These are phyloP conservation scores for Blastocladiella britannica DNA, from an alignment of 192 early-diverging fungal species.

Conservation along the genomic window DNA sequence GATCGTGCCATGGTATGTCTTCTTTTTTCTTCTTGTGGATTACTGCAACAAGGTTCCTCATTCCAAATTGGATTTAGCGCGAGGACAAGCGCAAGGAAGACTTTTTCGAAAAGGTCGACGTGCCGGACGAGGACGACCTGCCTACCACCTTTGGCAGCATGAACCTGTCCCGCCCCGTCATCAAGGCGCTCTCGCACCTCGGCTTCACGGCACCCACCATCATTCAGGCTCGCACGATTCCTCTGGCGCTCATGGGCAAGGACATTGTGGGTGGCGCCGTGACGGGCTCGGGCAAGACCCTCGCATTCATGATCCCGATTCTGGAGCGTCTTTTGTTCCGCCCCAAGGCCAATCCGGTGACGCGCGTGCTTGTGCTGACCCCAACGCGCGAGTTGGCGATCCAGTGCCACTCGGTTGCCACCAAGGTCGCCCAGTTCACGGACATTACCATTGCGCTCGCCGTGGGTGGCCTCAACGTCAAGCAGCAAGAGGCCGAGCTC, in stretches of 20 bases:
- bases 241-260: slow-evolving; percentile 78
- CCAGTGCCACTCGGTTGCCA: slow-evolving; percentile 83
- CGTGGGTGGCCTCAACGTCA: slow-evolving; percentile 74
- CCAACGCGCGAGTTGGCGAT: slow-evolving; percentile 96
- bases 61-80: slow-evolving; percentile 11
- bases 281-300: slow-evolving; percentile 97
- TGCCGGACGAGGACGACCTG: slow-evolving; percentile 13
- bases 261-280: slow-evolving; percentile 97
- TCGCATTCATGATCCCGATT: slow-evolving; percentile 86
- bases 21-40: background rate
- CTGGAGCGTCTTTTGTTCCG: slow-evolving; percentile 84
- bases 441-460: slow-evolving; percentile 71
- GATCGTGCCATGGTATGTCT: slow-evolving; percentile 7
- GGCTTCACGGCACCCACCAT: slow-evolving; percentile 82
- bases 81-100: slow-evolving; percentile 27
- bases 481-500: slow-evolving; percentile 73
- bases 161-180: slow-evolving; percentile 84
- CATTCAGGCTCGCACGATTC: slow-evolving; percentile 83
- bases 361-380: slow-evolving; percentile 74
- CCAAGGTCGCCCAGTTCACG: slow-evolving; percentile 64
- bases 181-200: slow-evolving; percentile 71
- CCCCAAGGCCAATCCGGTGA: slow-evolving; percentile 51
- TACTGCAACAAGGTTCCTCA: background rate
- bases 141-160: slow-evolving; percentile 74
- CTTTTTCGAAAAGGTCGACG: slow-evolving; percentile 28